Base-by-base conservation (phyloP, 176 grass and related monocot species). In the Musa schizocarpa region DNA sequence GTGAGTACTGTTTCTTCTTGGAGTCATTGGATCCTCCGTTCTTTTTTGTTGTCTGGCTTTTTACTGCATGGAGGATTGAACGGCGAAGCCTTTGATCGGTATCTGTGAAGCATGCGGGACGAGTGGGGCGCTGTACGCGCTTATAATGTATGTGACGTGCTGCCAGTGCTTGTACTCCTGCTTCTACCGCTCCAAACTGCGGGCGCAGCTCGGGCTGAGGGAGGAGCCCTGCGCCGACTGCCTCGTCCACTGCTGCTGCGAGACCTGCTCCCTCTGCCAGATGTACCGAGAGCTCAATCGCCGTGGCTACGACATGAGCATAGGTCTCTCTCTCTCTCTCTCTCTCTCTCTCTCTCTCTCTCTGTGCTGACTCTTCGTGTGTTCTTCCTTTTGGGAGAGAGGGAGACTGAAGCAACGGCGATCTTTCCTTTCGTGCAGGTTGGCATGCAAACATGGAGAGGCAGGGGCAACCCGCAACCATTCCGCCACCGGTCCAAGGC, bases 401-500 rank as follows among this genome's bases (percentile, higher is more conserved):
- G 34, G 34, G 34, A 43, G 34, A 43, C 34, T 43, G 34, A 43
- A 43, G 4, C 34, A 43, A 6, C 1, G 34, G 34, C 3, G 34
- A 6, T 43, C 34, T 27, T 48, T 52, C 11, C 63, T 17, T 25
- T 1, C 4, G 20, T 76, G 74, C 64, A 90, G 91, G 87, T 29
- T 94, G 91, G 91, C 81, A 84, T 8, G 68, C 54, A 1, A 90
- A 93, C 73, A 82, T 88, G 91, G 85, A 88, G 80, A 87, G 73
- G 81, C 81, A 86, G 74, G 91, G 86, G 24, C 72, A 83, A 51
- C 69, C 23, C 25, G 52, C 22, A 24, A 77, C 80, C 7, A 85
- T 79, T n/a, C 14, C 56, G 11, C 85, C 85, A 52, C 74, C 83
- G 0, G 68, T 76, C 4, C 52, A 56, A 13, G 22, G 19, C 22